A percentile compares a stretch with the other conserved stretches of the same genome.
Evolutionary conservation across 1,139 yeast genomes (phyloP).

Genomic region (Lodderomyces theae): DNA sequence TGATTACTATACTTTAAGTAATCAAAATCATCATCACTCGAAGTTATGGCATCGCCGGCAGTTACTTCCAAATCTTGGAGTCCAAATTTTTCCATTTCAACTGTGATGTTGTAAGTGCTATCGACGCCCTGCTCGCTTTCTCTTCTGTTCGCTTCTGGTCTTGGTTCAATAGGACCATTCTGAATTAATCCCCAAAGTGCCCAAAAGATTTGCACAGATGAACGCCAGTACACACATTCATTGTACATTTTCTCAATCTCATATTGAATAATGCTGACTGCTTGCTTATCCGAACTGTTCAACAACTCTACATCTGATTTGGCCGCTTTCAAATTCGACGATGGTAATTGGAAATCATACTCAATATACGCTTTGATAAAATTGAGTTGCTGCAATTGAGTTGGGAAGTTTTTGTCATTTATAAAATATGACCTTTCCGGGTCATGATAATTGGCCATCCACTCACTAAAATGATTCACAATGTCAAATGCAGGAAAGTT

Average conservation of each 20-base stretch:
- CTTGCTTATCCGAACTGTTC: constrained; percentile 12
- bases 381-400: constrained; percentile 62
- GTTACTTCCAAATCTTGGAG: constrained; percentile 13
- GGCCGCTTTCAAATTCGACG: constrained; percentile 29
- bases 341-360: constrained; percentile 44
- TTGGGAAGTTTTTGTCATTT: constrained; percentile 60
- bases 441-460: constrained; percentile 94
- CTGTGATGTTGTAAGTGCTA: constrained; percentile 40
- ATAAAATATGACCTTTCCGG: constrained; percentile 59
- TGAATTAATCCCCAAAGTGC: constrained; percentile 89
- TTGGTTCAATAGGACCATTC: constrained; percentile 44
- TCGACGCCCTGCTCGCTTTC: constrained; percentile 32
- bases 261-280: constrained; percentile 37
- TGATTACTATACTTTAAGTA: constrained; percentile 74
- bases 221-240: constrained; percentile 75
- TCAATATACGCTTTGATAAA: constrained; percentile 72
- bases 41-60: constrained; percentile 35
- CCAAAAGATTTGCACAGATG: constrained; percentile 80
- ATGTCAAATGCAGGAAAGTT: constrained; percentile 87
- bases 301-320: constrained; percentile 18
- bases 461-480: constrained; percentile 85
- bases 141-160: constrained; percentile 9
- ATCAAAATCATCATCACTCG: constrained; percentile 71
- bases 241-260: constrained; percentile 60
- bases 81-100: constrained; percentile 27